Evolutionary conservation across 768 basidiomycete genomes (phyloP).

Genomic region (Asterophora parasitica): DNA sequence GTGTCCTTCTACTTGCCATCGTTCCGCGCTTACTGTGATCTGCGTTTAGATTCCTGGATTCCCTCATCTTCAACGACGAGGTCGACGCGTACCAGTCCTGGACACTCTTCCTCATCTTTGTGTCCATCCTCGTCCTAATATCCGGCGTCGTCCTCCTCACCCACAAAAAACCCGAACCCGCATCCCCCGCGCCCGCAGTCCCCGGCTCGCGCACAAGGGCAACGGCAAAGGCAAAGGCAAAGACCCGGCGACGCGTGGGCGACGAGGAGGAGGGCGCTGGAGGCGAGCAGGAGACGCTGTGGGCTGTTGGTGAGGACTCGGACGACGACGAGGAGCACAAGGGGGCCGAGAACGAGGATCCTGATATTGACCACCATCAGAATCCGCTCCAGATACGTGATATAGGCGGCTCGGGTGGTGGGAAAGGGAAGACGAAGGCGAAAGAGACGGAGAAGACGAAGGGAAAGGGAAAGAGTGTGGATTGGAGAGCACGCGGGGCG

Average conservation of each 20-base stretch:
- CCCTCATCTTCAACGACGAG: conserved; percentile 78
- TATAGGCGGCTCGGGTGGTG: not conserved
- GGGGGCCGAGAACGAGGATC: conserved; percentile 36
- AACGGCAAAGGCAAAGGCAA: conserved; percentile 12
- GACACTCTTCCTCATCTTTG: conserved; percentile 84
- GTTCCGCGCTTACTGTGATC: not conserved
- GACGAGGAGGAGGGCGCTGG: conserved; percentile 20
- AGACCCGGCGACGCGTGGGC: conserved; percentile 9
- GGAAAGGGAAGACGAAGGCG: conserved; percentile 15
- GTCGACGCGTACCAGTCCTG: conserved; percentile 83
- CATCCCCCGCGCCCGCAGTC: conserved; percentile 29
- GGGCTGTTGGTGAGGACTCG: conserved; percentile 71
- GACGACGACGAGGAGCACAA: conserved; percentile 47
- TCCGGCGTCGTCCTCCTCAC: conserved; percentile 91
- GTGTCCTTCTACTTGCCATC: not conserved
- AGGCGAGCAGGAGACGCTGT: conserved; percentile 44
- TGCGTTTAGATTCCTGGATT: conserved; percentile 38
- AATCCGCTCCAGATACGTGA: conserved; percentile 28
- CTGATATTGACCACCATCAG: conserved; percentile 40
- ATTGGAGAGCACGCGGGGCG: conserved; percentile 5
- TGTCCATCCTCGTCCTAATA: conserved; percentile 83
- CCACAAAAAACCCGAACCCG: conserved; percentile 79
- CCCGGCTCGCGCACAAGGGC: conserved; percentile 25
- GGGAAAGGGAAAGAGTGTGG: not conserved
- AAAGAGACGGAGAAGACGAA: conserved; percentile 9